These are phyloP conservation scores for Balakata baccata DNA, from an alignment of 345 rosid genomes.

Conservation along the genomic window DNA sequence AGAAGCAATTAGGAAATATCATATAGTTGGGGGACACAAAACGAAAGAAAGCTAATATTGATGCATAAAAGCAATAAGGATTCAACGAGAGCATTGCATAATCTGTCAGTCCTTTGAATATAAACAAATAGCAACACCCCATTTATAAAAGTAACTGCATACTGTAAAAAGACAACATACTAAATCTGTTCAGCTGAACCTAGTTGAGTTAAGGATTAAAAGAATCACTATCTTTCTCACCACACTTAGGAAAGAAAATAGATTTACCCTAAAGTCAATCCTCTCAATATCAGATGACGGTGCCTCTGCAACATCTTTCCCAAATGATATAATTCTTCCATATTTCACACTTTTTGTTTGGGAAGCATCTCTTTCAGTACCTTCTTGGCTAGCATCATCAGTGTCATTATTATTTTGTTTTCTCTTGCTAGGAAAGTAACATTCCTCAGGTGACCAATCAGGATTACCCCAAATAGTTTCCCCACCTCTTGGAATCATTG, in stretches of 20 bases:
- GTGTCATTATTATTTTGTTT: conserved; percentile 46
- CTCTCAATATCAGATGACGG: conserved; percentile 57
- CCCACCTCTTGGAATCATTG: conserved; percentile 95
- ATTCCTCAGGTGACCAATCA: conserved; percentile 92
- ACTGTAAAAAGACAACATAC: neutral
- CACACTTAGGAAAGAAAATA: conserved; percentile 1
- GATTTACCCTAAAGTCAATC: conserved; percentile 77
- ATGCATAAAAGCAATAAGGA: neutral
- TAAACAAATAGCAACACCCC: neutral
- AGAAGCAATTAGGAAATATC: neutral
- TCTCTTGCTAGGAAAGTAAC: conserved; percentile 39
- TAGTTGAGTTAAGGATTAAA: neutral
- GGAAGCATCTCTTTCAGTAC: conserved; percentile 34
- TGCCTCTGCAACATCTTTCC: conserved; percentile 73
- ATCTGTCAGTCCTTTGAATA: neutral
- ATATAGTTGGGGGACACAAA: neutral
- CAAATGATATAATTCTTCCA: conserved; percentile 89
- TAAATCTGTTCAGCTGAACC: neutral
- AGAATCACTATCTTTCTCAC: neutral
- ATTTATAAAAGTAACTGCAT: conserved; percentile 4
- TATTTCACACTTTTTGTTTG: conserved; percentile 45
- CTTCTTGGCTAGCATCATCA: conserved; percentile 22
- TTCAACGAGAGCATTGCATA: neutral
- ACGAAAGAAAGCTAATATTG: neutral
- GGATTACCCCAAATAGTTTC: conserved; percentile 92